Conservation (phyloP, 768 basidiomycete species). For the Glaciozyma antarctica region DNA sequence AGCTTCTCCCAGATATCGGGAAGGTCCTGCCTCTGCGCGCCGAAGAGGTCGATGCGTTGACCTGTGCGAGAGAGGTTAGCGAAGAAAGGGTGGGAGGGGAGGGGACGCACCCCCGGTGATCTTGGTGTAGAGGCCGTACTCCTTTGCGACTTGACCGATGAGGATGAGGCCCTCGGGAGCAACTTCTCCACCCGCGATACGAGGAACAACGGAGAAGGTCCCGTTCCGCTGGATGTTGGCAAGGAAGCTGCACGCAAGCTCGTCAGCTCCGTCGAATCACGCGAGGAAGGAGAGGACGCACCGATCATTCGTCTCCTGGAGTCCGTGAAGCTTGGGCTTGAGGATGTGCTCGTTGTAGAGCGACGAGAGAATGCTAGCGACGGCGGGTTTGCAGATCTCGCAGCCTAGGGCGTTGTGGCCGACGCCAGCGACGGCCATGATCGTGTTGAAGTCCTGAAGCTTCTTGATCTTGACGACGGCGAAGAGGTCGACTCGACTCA, state of each 20-base stretch:
- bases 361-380: constrained; percentile 48
- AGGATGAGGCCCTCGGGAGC: constrained; percentile 59
- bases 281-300: neutral
- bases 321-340: constrained; percentile 50
- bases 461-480: constrained; percentile 56
- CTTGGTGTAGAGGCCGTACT: constrained; percentile 60
- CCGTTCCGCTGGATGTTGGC: constrained; percentile 39
- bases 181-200: constrained; percentile 60
- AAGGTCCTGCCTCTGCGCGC: constrained; percentile 58
- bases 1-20: constrained; percentile 60
- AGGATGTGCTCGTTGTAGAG: constrained; percentile 59
- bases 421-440: constrained; percentile 49
- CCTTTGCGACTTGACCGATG: constrained; percentile 57
- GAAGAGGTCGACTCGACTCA: constrained; percentile 59
- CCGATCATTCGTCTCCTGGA: constrained; percentile 33
- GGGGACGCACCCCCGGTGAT: constrained; percentile 38
- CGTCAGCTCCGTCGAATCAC: constrained; percentile 41
- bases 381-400: constrained; percentile 62
- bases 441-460: constrained; percentile 49
- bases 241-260: constrained; percentile 56
- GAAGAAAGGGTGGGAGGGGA: neutral
- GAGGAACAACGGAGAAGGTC: constrained; percentile 62
- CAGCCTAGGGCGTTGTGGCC: constrained; percentile 53
- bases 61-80: constrained; percentile 37
- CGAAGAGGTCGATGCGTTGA: constrained; percentile 63